A percentile compares a stretch with the other conserved stretches of the same genome.
These are phyloP conservation scores for Ogataea nonfermentans DNA, from an alignment of 805 yeast genomes.

Conservation along the genomic window DNA sequence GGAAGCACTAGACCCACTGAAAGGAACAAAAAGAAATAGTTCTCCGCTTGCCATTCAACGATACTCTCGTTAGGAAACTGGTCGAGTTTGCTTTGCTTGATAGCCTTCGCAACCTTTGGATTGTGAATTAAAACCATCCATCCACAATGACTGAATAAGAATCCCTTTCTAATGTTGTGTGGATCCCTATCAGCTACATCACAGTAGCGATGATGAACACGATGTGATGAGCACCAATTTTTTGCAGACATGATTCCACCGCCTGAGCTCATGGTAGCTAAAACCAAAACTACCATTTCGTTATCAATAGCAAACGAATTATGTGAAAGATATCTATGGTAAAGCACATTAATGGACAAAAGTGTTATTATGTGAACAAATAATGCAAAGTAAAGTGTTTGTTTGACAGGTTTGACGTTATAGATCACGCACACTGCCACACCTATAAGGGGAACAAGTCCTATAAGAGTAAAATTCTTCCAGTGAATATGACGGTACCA, in stretches of 20 bases:
- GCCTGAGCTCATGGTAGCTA: slow-evolving; percentile 65
- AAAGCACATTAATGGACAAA: slow-evolving; percentile 76
- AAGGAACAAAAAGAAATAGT: slow-evolving; percentile 56
- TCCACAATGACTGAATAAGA: slow-evolving; percentile 81
- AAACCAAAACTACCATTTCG: slow-evolving; percentile 43
- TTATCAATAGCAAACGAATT: slow-evolving; percentile 47
- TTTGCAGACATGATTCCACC: slow-evolving; percentile 74
- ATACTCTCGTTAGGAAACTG: slow-evolving; percentile 60
- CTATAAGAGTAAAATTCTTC: slow-evolving; percentile 59
- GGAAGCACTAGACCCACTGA: slow-evolving; percentile 58
- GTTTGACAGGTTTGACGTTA: slow-evolving; percentile 15
- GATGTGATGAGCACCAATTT: slow-evolving; percentile 80
- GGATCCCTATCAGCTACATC: slow-evolving; percentile 85
- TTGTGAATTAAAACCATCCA: slow-evolving; percentile 77
- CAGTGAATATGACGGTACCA: slow-evolving; percentile 76
- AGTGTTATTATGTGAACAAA: slow-evolving; percentile 59
- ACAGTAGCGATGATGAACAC: slow-evolving; percentile 87
- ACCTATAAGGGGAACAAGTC: slow-evolving; percentile 49
- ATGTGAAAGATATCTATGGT: slow-evolving; percentile 77
- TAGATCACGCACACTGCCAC: slow-evolving; percentile 4
- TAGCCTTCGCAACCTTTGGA: slow-evolving; percentile 45
- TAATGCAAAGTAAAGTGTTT: slow-evolving; percentile 50
- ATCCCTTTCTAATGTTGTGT: slow-evolving; percentile 76
- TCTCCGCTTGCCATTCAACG: slow-evolving; percentile 67
- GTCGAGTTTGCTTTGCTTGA: slow-evolving; percentile 46